Evolutionary conservation across 768 basidiomycete species (phyloP), one percentile per base, ranked within the genome.

Genomic region (Boletellus ananiceps): DNA sequence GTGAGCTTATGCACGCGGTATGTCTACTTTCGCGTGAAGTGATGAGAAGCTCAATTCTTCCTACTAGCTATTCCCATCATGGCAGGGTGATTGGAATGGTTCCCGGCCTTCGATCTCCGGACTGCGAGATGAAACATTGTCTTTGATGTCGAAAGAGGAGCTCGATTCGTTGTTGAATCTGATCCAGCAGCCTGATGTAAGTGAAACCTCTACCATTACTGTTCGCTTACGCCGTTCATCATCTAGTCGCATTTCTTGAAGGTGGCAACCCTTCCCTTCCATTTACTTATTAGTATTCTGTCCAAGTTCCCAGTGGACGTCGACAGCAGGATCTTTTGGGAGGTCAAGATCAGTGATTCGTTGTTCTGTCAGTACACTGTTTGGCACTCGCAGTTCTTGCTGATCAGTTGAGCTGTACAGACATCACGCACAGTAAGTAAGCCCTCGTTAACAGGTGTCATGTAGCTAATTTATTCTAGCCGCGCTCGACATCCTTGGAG

Each of bases 171-270:
- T 93, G 36, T 54, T 83, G 49, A 78, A 83, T 52, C 77, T 92
- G 31, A 83, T 93, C 57, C 80, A 81, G 52, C 82, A 84, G 25
- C 88, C 87, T 1, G 86, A 89, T 64, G 88, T 88, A 59, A 61
- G 84, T 66, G 5, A 8, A 34, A 40, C 42, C 54, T n/a, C 8
- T 31, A 46, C 40, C 9, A 40, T 7, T 14, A 21, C 32, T 25
- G 8, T 13, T 48, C 35, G 49, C 37, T 71, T n/a, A 65, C 43
- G 15, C 9, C 21, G 40, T 31, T 50, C 45, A 3, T 48, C 43
- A 33, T 51, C 16, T 2, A 91, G 87, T 84, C 87, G 15, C 90
- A 89, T 63, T 93, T 92, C 73, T 72, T 93, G 58, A 93, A 93
- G 71, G 86, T 86, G 23, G 84, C 88, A 3, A 83, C 80, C 2